A percentile compares a stretch with the other conserved stretches of the same genome.
These are phyloP conservation scores for Fermentozyma sake DNA, from an alignment of 1,139 yeast species.

Conservation along the genomic window DNA sequence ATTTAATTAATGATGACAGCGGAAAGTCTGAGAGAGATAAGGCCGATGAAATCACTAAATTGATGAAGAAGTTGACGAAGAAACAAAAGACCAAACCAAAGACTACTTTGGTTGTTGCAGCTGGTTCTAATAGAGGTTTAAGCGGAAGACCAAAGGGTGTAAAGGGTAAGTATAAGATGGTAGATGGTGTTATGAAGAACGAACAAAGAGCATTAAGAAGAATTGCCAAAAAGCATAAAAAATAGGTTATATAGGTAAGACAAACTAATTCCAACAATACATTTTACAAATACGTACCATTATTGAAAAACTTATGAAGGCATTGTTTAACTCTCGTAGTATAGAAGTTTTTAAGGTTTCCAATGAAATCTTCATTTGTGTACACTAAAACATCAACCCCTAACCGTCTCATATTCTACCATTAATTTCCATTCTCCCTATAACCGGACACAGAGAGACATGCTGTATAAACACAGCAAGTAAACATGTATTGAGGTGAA, in stretches of 20 bases:
- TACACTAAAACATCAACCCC: too few relatives aligned
- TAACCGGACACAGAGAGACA: too few relatives aligned
- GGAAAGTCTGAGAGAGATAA: conserved; percentile 89
- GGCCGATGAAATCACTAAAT: conserved; percentile 84
- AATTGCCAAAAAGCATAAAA: conserved; percentile 77
- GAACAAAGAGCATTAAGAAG: conserved; percentile 92
- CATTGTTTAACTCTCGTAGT: too few relatives aligned
- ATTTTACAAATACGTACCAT: too few relatives aligned
- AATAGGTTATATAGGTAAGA: conserved; percentile 14
- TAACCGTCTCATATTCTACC: too few relatives aligned
- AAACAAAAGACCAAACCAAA: conserved; percentile 74
- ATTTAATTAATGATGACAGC: conserved; percentile 81
- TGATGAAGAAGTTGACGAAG: conserved; percentile 78
- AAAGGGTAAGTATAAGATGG: conserved; percentile 98
- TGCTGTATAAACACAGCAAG: too few relatives aligned
- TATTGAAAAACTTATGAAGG: too few relatives aligned
- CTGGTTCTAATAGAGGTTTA: conserved; percentile 77
- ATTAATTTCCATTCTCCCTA: too few relatives aligned
- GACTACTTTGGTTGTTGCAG: conserved; percentile 87
- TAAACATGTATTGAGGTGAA: too few relatives aligned
- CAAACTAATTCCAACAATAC: too few relatives aligned
- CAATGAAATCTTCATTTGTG: background rate
- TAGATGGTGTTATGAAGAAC: conserved; percentile 96
- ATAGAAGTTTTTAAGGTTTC: background rate
- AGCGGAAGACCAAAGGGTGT: conserved; percentile 96